Base-by-base conservation (phyloP, 2,329 filamentous ascomycete genomes). In the Lachnellula arida region DNA sequence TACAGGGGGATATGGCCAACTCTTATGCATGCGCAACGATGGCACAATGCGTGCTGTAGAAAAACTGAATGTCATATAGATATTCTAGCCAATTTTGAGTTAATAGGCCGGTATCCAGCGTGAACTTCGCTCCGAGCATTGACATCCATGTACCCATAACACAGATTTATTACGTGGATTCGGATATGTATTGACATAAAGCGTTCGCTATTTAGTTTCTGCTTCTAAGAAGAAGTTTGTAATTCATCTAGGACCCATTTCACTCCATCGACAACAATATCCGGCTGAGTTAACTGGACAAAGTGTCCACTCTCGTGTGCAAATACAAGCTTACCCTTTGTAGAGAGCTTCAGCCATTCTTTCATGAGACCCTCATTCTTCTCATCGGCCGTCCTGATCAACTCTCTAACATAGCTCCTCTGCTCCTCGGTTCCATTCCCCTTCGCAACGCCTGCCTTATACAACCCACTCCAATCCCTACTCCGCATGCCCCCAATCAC, bases 271-370 rank as follows among this genome's bases (percentile, higher is more conserved):
- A 68, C 67, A 62, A 72, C 63, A 53, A 68, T 46, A 17, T 72
- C 69, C 34, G 72, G 71, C 59, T 71, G 64, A 34, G 65, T 71
- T 34, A 73, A 35, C 49, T 73, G 67, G 2, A 73, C 62, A 63
- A 67, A 66, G 53, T 73, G 72, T 3, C 71, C 71, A 68, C 71
- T 73, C 57, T 69, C 58, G 1, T 9, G 48, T 1, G 68, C 68
- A 56, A 68, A 65, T 7, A 69, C 64, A 42, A 70, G 54, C 54
- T 66, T 59, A 7, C 62, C 62, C 51, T 58, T 68, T 1, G 60
- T 70, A 42, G 67, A 71, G 7, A 71, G 59, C 23, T 63, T 67
- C 55, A 67, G 55, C 15, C 62, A 58, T 49, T 67, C 62, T 39
- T 56, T 67, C 65, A 67, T 65, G 4, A 73, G 58, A n/a, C 47